Evolutionary conservation across 768 basidiomycete genomes (phyloP).

Genomic region (Lentinula detonsa): DNA sequence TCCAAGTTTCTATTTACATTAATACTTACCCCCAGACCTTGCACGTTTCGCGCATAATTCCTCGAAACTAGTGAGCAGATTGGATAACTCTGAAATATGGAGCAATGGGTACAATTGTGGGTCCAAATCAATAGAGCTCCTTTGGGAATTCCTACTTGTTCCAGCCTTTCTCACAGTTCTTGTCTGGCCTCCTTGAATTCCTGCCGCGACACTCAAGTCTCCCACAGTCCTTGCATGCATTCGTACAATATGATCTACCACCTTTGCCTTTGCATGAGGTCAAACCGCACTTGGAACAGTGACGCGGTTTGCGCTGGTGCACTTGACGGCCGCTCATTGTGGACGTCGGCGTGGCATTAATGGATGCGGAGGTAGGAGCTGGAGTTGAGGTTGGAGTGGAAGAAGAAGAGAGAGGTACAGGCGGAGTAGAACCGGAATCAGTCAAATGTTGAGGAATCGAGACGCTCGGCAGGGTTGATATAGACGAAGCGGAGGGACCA

Average conservation of each 20-base stretch:
- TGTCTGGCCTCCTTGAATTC: conserved; percentile 73
- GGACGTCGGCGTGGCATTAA: background rate
- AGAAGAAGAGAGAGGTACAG: background rate
- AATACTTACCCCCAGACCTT: too few species aligned
- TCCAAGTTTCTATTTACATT: background rate
- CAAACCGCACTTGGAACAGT: conserved; percentile 79
- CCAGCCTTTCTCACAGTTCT: conserved; percentile 61
- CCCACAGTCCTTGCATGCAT: conserved; percentile 79
- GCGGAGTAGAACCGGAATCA: background rate
- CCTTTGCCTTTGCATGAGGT: conserved; percentile 83
- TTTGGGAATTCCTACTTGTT: conserved; percentile 8
- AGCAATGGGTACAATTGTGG: too few species aligned
- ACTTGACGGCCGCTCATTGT: conserved; percentile 14
- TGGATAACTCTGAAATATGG: background rate
- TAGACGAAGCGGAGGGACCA: background rate
- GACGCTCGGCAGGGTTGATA: background rate
- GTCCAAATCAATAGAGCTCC: too few species aligned
- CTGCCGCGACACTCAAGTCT: conserved; percentile 72
- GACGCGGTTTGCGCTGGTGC: conserved; percentile 58
- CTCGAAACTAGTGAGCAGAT: background rate
- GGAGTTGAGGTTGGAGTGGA: background rate
- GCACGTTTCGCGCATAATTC: background rate
- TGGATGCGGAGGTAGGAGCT: background rate
- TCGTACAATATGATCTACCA: conserved; percentile 66
- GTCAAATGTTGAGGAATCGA: background rate